phyloP scores from a whole-genome alignment of 2,329 filamentous ascomycete genomes.

The Aureobasidium sp. region DNA sequence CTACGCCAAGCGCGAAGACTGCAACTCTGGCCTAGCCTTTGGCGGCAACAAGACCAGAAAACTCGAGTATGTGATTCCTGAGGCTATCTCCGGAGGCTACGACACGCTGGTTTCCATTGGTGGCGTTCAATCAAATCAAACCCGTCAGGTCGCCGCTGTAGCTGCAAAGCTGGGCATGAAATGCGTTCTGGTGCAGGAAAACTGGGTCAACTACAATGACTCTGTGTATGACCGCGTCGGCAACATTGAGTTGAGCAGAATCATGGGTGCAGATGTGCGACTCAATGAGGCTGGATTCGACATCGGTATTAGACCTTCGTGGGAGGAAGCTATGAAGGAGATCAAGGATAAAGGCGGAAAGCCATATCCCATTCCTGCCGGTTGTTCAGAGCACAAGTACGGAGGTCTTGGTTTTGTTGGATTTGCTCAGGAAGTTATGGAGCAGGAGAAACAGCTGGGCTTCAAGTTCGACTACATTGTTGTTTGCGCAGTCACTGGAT shows the following conservation, averaged over 20 bases:
- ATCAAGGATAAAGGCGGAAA: conserved; percentile 48
- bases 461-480: conserved; percentile 62
- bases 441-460: conserved; percentile 55
- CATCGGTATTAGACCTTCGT: conserved; percentile 55
- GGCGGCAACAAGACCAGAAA: conserved; percentile 36
- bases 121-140: conserved; percentile 34
- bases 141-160: conserved; percentile 31
- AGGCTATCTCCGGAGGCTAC: conserved; percentile 25
- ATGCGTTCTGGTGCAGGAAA: conserved; percentile 27
- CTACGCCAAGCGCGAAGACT: conserved; percentile 67
- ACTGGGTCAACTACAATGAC: conserved; percentile 23
- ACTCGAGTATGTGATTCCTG: conserved; percentile 33
- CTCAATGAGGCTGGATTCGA: conserved; percentile 57
- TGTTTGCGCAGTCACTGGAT: conserved; percentile 61
- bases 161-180: conserved; percentile 29
- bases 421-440: conserved; percentile 62
- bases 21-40: conserved; percentile 33
- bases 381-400: conserved; percentile 62
- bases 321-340: conserved; percentile 49
- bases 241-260: conserved; percentile 21
- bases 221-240: conserved; percentile 15
- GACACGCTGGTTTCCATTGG: conserved; percentile 32
- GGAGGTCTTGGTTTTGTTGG: conserved; percentile 64
- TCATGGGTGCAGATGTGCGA: conserved; percentile 44
- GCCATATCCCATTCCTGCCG: conserved; percentile 66